phyloP scores from a whole-genome alignment of 805 yeast species.

The Pichia gijzeniarum region DNA sequence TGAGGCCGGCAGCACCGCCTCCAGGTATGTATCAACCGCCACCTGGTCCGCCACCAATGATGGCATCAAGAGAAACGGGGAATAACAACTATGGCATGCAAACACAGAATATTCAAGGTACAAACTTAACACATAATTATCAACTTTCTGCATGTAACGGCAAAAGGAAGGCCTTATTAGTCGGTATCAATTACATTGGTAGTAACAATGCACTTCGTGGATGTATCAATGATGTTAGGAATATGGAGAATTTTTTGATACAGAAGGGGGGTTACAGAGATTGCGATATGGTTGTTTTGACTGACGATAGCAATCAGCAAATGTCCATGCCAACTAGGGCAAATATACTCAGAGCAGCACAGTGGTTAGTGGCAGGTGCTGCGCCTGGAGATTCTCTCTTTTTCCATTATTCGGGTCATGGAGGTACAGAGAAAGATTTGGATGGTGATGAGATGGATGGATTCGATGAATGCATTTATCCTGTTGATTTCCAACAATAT shows the following conservation, averaged over 20 bases:
- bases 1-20: slow-evolving; percentile 10
- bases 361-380: slow-evolving; percentile 72
- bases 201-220: slow-evolving; percentile 49
- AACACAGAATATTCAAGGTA: slow-evolving; percentile 28
- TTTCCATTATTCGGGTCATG: slow-evolving; percentile 85
- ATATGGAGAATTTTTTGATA: slow-evolving; percentile 36
- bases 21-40: slow-evolving; percentile 4
- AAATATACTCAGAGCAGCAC: slow-evolving; percentile 73
- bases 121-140: slow-evolving; percentile 22
- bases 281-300: slow-evolving; percentile 53
- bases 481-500: slow-evolving; percentile 44
- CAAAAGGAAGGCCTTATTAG: slow-evolving; percentile 61
- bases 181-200: slow-evolving; percentile 72
- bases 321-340: slow-evolving; percentile 53
- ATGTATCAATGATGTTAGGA: slow-evolving; percentile 71
- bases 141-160: slow-evolving; percentile 71
- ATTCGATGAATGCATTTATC: slow-evolving; percentile 33
- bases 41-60: slow-evolving; percentile 12
- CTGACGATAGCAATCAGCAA: slow-evolving; percentile 47
- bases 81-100: slow-evolving; percentile 13
- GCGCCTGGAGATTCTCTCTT: slow-evolving; percentile 71
- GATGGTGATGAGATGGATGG: slow-evolving; percentile 34
- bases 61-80: slow-evolving; percentile 17
- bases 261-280: slow-evolving; percentile 40
- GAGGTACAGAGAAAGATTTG: slow-evolving; percentile 63